phyloP scores from a whole-genome alignment of 129 eudicot species.

The Sambucus nigra region DNA sequence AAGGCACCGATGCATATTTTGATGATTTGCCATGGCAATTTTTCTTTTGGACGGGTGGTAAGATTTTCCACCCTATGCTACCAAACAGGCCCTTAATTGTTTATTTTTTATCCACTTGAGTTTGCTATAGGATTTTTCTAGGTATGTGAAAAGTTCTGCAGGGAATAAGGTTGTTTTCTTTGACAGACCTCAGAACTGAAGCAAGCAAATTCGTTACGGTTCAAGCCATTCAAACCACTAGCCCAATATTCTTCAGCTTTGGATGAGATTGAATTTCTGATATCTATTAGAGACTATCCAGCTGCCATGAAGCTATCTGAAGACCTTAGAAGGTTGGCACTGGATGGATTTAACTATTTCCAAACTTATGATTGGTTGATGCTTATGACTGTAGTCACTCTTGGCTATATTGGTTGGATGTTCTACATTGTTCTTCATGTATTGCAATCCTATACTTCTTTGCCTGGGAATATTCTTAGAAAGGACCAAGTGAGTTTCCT shows the following conservation, averaged over 20 bases:
- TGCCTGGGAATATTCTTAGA: conserved; percentile 45
- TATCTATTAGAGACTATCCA: conserved; percentile 50
- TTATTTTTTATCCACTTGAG: not conserved
- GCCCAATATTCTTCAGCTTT: conserved; percentile 37
- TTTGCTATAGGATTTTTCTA: not conserved
- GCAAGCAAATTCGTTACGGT: conserved; percentile 55
- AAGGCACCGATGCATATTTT: no score
- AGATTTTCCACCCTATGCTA: no score
- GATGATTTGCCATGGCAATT: not conserved
- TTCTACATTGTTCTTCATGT: conserved; percentile 74
- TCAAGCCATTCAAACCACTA: conserved; percentile 82
- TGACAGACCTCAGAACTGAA: conserved; percentile 53
- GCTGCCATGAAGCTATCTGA: conserved; percentile 64
- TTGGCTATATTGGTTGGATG: conserved; percentile 98
- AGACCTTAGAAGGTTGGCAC: conserved; percentile 70
- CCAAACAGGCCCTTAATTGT: not conserved
- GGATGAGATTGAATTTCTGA: conserved; percentile 57
- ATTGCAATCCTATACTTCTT: conserved; percentile 74
- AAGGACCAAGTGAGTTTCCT: conserved; percentile 47
- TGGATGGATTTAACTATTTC: conserved; percentile 86
- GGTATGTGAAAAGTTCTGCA: not conserved
- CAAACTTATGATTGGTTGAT: conserved; percentile 98
- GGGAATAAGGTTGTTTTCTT: conserved; percentile 17
- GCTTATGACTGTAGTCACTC: conserved; percentile 84
- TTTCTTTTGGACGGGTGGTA: not conserved